Evolutionary conservation across 192 early-diverging fungal genomes (phyloP).

Genomic region (Dimargaris cristalligena): DNA sequence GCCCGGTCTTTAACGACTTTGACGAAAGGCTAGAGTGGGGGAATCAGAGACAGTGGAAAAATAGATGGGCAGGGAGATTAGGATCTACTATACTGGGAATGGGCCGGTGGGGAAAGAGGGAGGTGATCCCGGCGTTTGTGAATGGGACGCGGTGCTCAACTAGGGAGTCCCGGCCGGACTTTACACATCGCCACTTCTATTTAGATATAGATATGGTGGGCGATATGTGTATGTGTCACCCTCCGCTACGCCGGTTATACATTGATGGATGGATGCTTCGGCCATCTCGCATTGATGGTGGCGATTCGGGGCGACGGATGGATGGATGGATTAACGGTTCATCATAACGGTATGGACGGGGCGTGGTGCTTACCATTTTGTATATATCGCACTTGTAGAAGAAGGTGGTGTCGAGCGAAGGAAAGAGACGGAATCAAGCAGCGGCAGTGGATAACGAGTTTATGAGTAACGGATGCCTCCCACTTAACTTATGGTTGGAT

Average conservation of each 20-base stretch:
- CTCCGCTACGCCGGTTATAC: not conserved
- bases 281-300: not conserved
- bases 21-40: slow-evolving; percentile 37
- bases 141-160: not conserved
- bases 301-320: not conserved
- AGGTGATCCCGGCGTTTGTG: not conserved
- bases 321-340: not conserved
- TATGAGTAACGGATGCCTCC: not conserved
- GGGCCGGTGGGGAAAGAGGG: not conserved
- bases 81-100: not conserved
- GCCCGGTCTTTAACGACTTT: slow-evolving; percentile 94
- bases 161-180: not conserved
- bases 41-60: not conserved
- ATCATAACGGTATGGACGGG: not conserved
- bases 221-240: not conserved
- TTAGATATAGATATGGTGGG: not conserved
- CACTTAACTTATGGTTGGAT: not conserved
- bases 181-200: not conserved
- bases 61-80: not conserved
- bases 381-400: not conserved
- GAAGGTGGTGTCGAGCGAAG: too few relatives aligned
- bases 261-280: not conserved
- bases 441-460: not conserved
- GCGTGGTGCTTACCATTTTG: not conserved
- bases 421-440: too few relatives aligned